Conservation (phyloP, 345 rosid genomes). For the Xanthoceras sorbifolium region DNA sequence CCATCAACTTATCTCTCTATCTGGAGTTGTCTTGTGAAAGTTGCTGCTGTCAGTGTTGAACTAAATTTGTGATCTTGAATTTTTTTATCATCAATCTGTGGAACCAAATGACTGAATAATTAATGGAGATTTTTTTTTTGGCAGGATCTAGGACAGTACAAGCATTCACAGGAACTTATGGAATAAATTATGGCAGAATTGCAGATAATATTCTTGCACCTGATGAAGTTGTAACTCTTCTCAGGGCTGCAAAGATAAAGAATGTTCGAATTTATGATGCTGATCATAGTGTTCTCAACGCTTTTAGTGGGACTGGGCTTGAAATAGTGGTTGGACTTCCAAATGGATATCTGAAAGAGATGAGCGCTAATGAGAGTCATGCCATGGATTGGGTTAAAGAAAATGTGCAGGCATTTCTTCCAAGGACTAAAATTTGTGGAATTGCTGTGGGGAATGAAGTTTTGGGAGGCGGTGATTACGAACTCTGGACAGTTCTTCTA, state of each 20-base stretch:
- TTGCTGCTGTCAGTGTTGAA: neutral
- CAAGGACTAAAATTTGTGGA: conserved; percentile 80
- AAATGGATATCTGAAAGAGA: conserved; percentile 65
- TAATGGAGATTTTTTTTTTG: conserved; percentile 4
- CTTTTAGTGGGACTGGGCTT: conserved; percentile 90
- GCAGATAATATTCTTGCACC: conserved; percentile 97
- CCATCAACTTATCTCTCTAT: neutral
- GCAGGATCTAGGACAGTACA: conserved; percentile 47
- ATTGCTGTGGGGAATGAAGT: conserved; percentile 94
- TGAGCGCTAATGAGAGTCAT: conserved; percentile 67
- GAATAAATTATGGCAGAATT: conserved; percentile 91
- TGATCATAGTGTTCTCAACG: conserved; percentile 80
- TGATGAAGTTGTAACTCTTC: conserved; percentile 74
- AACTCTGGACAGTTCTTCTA: conserved; percentile 63
- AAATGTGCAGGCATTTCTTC: conserved; percentile 79
- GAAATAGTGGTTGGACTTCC: conserved; percentile 86
- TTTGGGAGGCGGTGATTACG: conserved; percentile 59
- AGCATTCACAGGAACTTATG: conserved; percentile 87
- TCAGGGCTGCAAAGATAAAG: conserved; percentile 75
- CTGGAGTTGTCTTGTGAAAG: neutral
- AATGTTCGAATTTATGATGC: conserved; percentile 90
- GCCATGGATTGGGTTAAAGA: conserved; percentile 89
- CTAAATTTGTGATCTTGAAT: neutral
- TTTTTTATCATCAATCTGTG: conserved; percentile 1
- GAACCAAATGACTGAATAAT: conserved; percentile 17